Percentiles rank a stretch among this genome's conserved stretches.
Evolutionary conservation across 2,329 filamentous ascomycete genomes (phyloP).

Genomic region (Alternaria alternata): DNA sequence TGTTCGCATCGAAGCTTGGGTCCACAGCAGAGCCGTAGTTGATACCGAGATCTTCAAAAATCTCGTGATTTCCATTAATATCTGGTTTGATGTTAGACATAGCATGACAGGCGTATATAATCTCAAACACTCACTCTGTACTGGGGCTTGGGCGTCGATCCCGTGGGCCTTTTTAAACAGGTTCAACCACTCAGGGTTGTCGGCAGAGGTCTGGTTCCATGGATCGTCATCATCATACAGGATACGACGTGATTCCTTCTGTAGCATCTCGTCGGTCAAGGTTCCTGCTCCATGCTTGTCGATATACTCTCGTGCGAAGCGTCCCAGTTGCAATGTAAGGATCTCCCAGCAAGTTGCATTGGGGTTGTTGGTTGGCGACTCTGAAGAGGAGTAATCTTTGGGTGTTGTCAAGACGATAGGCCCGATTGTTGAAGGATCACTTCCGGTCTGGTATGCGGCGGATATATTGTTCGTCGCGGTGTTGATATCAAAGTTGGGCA

Average conservation of each 20-base stretch:
- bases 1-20: slow-evolving; percentile 39
- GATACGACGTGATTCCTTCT: slow-evolving; percentile 57
- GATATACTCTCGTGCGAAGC: slow-evolving; percentile 53
- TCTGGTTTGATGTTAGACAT: slow-evolving; percentile 7
- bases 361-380: slow-evolving; percentile 19
- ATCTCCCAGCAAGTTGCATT: slow-evolving; percentile 60
- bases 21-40: slow-evolving; percentile 32
- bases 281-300: slow-evolving; percentile 45
- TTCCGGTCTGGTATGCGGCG: slow-evolving; percentile 25
- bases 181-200: slow-evolving; percentile 57
- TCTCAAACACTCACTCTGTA: slow-evolving; percentile 11
- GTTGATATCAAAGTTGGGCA: slow-evolving; percentile 22
- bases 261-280: slow-evolving; percentile 60
- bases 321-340: slow-evolving; percentile 56
- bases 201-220: slow-evolving; percentile 56
- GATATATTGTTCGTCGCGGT: slow-evolving; percentile 20
- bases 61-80: slow-evolving; percentile 31
- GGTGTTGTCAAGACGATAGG: slow-evolving; percentile 31
- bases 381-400: slow-evolving; percentile 20
- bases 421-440: slow-evolving; percentile 21
- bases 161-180: slow-evolving; percentile 61
- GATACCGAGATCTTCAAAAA: slow-evolving; percentile 48
- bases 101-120: not conserved
- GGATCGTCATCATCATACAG: slow-evolving; percentile 59
- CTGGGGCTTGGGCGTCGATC: slow-evolving; percentile 31